phyloP scores from a whole-genome alignment of 345 rosid species.

The Populus ilicifolia region DNA sequence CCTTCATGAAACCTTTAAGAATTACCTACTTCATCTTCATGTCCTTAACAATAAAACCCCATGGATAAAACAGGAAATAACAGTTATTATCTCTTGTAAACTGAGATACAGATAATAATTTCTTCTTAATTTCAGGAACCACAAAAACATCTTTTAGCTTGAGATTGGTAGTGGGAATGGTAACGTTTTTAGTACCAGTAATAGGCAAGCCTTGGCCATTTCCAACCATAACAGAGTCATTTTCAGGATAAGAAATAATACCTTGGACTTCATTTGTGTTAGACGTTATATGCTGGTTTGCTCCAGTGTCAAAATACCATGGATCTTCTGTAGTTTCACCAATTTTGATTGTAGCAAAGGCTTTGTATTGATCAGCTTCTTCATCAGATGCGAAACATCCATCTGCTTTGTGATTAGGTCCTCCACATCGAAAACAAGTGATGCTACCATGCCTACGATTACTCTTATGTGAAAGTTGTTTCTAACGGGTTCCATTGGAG shows the following conservation, averaged over 20 bases:
- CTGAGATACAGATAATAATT: not conserved
- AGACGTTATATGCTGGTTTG: not conserved
- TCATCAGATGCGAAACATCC: not conserved
- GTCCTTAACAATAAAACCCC: not conserved
- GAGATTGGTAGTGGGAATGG: not conserved
- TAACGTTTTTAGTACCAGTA: not conserved
- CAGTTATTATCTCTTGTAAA: not conserved
- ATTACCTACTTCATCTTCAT: not conserved
- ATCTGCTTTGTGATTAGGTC: no score
- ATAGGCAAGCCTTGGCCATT: not conserved
- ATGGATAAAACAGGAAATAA: not conserved
- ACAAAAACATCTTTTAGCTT: not conserved
- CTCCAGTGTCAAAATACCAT: not conserved
- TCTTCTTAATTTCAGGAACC: not conserved
- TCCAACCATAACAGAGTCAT: not conserved
- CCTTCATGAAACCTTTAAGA: not conserved
- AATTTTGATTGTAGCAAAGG: not conserved
- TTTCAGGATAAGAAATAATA: not conserved
- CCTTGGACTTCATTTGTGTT: not conserved
- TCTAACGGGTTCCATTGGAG: rapidly evolving
- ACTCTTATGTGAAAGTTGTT: not conserved
- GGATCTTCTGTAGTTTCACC: not conserved
- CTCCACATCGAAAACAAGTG: not conserved
- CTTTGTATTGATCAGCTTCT: not conserved
- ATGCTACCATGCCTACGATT: not conserved